Conservation (phyloP, 495 filamentous ascomycete species). For the Hyaloscypha variabilis region DNA sequence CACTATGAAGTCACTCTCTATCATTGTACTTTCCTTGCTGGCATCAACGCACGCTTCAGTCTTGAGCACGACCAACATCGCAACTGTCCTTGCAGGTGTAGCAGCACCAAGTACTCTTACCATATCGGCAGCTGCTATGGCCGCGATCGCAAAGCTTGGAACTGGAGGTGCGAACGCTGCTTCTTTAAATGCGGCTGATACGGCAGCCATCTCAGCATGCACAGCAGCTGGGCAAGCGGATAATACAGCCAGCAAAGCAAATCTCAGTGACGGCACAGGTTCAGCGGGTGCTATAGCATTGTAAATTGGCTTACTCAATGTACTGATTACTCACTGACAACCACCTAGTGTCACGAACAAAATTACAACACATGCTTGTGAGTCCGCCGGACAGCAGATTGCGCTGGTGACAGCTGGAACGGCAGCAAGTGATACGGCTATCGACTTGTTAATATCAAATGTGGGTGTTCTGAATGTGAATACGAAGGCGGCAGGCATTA, state of each 20-base stretch:
- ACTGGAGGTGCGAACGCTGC: conserved; percentile 19
- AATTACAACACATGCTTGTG: conserved; percentile 18
- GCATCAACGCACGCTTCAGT: conserved; percentile 22
- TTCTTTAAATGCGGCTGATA: conserved; percentile 17
- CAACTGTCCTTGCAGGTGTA: conserved; percentile 22
- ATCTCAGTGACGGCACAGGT: conserved; percentile 14
- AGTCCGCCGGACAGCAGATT: conserved; percentile 20
- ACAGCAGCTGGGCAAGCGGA: background rate
- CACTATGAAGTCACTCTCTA: conserved; percentile 9
- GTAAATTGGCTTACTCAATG: conserved; percentile 6
- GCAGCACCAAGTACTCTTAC: conserved; percentile 14
- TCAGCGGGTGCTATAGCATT: conserved; percentile 22
- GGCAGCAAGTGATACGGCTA: conserved; percentile 14
- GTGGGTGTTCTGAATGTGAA: conserved; percentile 24
- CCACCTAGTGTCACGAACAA: conserved; percentile 20
- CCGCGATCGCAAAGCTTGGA: conserved; percentile 22
- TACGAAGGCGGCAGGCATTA: conserved; percentile 16
- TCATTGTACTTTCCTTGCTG: conserved; percentile 16
- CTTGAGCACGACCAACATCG: conserved; percentile 25
- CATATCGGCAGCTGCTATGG: conserved; percentile 21
- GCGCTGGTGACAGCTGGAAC: background rate
- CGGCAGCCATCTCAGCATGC: conserved; percentile 4
- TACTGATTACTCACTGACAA: conserved; percentile 7
- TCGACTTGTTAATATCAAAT: conserved; percentile 22
- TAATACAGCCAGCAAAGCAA: conserved; percentile 3